phyloP scores from a whole-genome alignment of 176 grass and related monocot genomes.

The Phoenix dactylifera region DNA sequence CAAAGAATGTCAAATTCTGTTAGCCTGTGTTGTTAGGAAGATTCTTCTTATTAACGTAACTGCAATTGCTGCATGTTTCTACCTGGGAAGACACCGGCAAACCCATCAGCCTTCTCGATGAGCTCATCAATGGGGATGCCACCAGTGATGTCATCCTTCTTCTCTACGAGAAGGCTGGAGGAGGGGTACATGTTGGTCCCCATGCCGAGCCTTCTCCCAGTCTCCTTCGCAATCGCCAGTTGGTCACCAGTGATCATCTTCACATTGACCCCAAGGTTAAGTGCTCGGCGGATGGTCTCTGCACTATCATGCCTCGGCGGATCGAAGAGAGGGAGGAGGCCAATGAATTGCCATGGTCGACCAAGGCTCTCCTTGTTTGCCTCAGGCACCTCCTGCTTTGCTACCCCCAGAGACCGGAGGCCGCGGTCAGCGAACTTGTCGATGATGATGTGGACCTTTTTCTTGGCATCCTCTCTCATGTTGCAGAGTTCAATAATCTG shows the following conservation, averaged over 20 bases:
- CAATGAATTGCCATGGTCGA: constrained; percentile 64
- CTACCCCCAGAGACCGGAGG: constrained; percentile 49
- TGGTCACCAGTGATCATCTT: constrained; percentile 97
- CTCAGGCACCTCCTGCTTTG: constrained; percentile 49
- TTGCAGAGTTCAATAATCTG: constrained; percentile 67
- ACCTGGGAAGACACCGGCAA: constrained; percentile 84
- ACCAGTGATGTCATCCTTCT: constrained; percentile 30
- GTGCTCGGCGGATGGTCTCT: constrained; percentile 55
- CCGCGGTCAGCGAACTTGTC: constrained; percentile 52
- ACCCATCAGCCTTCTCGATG: constrained; percentile 81
- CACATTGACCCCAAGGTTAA: constrained; percentile 75
- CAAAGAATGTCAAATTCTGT: too few relatives aligned
- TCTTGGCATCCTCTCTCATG: constrained; percentile 28
- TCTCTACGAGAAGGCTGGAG: constrained; percentile 33
- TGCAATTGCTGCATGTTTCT: neutral
- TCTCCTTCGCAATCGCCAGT: constrained; percentile 87
- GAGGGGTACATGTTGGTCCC: constrained; percentile 94
- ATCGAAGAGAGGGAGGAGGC: constrained; percentile 65
- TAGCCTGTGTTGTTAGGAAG: too few relatives aligned
- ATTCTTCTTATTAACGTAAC: too few relatives aligned
- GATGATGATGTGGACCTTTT: constrained; percentile 42
- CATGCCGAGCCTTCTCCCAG: constrained; percentile 59
- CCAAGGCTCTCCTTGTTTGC: constrained; percentile 44
- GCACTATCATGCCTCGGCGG: constrained; percentile 73
- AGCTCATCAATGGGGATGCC: constrained; percentile 56